Evolutionary conservation across 2,329 filamentous ascomycete genomes (phyloP).

Genomic region (Pseudocercospora cruenta): DNA sequence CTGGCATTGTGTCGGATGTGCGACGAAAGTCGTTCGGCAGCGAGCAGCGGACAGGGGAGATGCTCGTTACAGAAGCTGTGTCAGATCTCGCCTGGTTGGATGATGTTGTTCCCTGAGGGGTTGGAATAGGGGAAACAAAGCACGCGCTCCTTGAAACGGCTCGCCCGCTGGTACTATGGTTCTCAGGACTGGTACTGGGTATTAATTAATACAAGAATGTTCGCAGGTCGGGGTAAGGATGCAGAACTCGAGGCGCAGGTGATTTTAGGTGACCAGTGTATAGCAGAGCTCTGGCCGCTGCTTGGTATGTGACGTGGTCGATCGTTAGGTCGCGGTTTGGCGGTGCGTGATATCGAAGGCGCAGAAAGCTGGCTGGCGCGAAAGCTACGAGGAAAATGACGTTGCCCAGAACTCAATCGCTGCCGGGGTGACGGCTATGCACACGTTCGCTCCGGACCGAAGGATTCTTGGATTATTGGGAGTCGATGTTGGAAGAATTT

Average conservation of each 20-base stretch:
- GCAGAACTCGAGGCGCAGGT: background rate
- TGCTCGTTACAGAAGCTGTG: background rate
- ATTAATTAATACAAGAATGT: background rate
- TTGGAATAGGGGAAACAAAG: background rate
- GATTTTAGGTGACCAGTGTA: background rate
- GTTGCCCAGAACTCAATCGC: background rate
- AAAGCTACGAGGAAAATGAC: background rate
- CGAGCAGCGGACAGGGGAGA: background rate
- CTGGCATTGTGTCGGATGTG: constrained; percentile 22
- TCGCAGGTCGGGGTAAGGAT: constrained; percentile 6
- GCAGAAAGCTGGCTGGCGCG: background rate
- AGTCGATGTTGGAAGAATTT: background rate
- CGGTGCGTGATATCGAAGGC: background rate
- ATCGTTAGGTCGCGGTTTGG: background rate
- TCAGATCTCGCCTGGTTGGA: constrained; percentile 2
- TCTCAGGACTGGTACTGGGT: background rate
- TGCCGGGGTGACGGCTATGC: background rate
- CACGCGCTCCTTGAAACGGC: constrained; percentile 6
- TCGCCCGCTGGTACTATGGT: background rate
- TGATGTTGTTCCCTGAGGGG: background rate
- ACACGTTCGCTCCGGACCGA: background rate
- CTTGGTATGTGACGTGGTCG: constrained; percentile 1
- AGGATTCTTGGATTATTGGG: background rate
- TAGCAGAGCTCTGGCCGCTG: background rate
- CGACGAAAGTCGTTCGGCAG: background rate